Percentiles rank a stretch among this genome's conserved stretches.
phyloP scores from a whole-genome alignment of 148 eudicot species.

The Talinum fruticosum region DNA sequence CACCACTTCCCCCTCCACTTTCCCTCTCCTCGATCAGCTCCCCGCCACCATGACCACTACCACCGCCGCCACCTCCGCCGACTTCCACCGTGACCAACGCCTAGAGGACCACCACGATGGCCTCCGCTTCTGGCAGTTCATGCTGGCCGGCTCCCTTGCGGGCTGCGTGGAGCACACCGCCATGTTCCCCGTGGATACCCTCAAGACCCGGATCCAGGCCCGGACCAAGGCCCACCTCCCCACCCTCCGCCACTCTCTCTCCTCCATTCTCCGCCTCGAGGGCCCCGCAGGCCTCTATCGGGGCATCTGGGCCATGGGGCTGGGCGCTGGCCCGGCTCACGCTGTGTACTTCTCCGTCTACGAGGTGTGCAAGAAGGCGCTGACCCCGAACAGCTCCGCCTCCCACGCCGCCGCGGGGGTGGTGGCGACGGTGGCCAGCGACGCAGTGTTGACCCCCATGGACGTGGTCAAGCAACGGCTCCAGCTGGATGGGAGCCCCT shows the following conservation, averaged over 20 bases:
- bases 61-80: not conserved
- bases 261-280: constrained; percentile 36
- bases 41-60: not conserved
- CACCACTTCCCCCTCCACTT: not conserved
- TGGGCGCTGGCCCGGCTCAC: constrained; percentile 46
- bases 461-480: constrained; percentile 51
- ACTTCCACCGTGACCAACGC: constrained; percentile 5
- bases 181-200: constrained; percentile 57
- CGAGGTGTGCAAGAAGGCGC: constrained; percentile 29
- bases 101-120: constrained; percentile 34
- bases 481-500: constrained; percentile 41
- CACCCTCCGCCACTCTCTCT: constrained; percentile 32
- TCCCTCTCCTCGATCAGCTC: not conserved
- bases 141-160: constrained; percentile 50
- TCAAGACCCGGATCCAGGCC: constrained; percentile 50
- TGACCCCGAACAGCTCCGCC: constrained; percentile 22
- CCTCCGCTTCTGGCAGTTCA: constrained; percentile 48
- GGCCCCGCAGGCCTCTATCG: constrained; percentile 37
- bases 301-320: constrained; percentile 48
- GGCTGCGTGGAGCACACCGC: constrained; percentile 52
- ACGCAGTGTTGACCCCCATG: constrained; percentile 48
- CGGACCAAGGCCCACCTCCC: constrained; percentile 36
- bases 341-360: constrained; percentile 42
- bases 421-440: constrained; percentile 42
- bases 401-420: constrained; percentile 30